A percentile compares a stretch with the other conserved stretches of the same genome.
These are phyloP conservation scores for Penicillium sp. DNA, from an alignment of 2,329 filamentous ascomycete genomes.

Conservation along the genomic window DNA sequence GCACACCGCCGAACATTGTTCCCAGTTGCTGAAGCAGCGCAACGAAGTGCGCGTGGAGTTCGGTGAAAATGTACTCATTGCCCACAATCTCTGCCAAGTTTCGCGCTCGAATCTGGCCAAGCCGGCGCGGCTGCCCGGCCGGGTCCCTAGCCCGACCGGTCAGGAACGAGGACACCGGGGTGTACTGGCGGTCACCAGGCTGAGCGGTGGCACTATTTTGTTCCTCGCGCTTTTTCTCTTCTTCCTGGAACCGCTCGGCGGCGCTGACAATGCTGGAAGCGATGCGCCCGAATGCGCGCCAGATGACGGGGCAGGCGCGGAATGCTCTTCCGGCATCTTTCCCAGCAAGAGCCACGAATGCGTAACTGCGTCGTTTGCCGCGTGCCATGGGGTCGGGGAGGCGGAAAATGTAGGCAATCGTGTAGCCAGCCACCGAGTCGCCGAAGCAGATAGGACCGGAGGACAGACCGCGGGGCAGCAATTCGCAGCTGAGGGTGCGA, in stretches of 20 bases:
- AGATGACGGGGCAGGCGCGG: slow-evolving; percentile 51
- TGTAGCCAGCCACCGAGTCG: slow-evolving; percentile 58
- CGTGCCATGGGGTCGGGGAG: slow-evolving; percentile 60
- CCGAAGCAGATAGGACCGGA: slow-evolving; percentile 62
- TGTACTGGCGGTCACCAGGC: slow-evolving; percentile 48
- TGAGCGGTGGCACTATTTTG: slow-evolving; percentile 30
- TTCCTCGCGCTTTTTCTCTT: slow-evolving; percentile 48
- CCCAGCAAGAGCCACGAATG: slow-evolving; percentile 58
- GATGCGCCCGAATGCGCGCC: slow-evolving; percentile 57
- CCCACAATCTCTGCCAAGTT: slow-evolving; percentile 62
- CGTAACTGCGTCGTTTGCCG: slow-evolving; percentile 59
- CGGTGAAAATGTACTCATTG: slow-evolving; percentile 60
- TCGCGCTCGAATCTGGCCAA: slow-evolving; percentile 57
- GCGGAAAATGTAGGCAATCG: slow-evolving; percentile 62
- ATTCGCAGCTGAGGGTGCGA: slow-evolving; percentile 60
- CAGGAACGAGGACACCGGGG: slow-evolving; percentile 60
- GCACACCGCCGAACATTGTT: slow-evolving; percentile 48
- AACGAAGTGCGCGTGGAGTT: slow-evolving; percentile 58
- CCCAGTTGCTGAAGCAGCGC: slow-evolving; percentile 52
- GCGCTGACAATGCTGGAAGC: slow-evolving; percentile 54
- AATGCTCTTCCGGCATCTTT: slow-evolving; percentile 53
- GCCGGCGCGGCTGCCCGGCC: slow-evolving; percentile 56
- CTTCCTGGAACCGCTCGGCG: slow-evolving; percentile 49
- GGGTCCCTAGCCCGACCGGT: slow-evolving; percentile 59
- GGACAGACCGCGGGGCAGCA: slow-evolving; percentile 57